Conservation (phyloP, 1,139 yeast genomes). For the Debaryomycetaceae sp. region DNA sequence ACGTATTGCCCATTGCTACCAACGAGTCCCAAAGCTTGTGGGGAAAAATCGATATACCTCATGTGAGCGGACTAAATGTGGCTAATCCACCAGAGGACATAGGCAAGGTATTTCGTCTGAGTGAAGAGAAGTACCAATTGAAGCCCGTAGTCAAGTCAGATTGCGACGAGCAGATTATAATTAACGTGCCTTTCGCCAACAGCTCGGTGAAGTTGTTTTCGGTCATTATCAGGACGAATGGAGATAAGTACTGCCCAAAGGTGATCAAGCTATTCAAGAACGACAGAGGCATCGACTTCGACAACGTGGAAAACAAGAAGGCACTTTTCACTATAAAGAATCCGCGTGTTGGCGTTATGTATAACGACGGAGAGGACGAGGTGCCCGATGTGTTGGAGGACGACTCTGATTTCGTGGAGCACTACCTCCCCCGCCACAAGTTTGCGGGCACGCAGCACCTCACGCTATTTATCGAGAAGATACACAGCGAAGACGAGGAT, state of each 20-base stretch:
- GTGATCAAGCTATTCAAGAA: slow-evolving; percentile 73
- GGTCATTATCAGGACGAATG: slow-evolving; percentile 63
- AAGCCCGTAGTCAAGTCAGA: slow-evolving; percentile 63
- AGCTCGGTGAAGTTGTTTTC: slow-evolving; percentile 75
- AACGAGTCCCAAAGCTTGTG: slow-evolving; percentile 65
- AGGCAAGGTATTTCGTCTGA: slow-evolving; percentile 46
- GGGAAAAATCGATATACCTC: slow-evolving; percentile 56
- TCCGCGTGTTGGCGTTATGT: slow-evolving; percentile 55
- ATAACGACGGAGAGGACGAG: slow-evolving; percentile 30
- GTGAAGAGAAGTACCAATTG: slow-evolving; percentile 39
- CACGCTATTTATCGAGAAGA: slow-evolving; percentile 64
- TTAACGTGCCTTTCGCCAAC: slow-evolving; percentile 70
- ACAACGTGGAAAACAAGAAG: slow-evolving; percentile 47
- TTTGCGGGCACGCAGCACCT: slow-evolving; percentile 71
- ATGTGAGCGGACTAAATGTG: slow-evolving; percentile 64
- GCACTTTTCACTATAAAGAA: slow-evolving; percentile 57
- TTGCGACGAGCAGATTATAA: slow-evolving; percentile 74
- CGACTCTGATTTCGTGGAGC: slow-evolving; percentile 71
- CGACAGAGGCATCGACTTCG: slow-evolving; percentile 66
- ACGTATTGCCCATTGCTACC: slow-evolving; percentile 70
- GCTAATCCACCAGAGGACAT: slow-evolving; percentile 50
- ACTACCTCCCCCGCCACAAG: slow-evolving; percentile 68
- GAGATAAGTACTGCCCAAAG: slow-evolving; percentile 63
- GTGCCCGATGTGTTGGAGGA: slow-evolving; percentile 27
- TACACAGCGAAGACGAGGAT: slow-evolving; percentile 61